Conservation (phyloP, 306 rosid species). For the Trifolium repens region DNA sequence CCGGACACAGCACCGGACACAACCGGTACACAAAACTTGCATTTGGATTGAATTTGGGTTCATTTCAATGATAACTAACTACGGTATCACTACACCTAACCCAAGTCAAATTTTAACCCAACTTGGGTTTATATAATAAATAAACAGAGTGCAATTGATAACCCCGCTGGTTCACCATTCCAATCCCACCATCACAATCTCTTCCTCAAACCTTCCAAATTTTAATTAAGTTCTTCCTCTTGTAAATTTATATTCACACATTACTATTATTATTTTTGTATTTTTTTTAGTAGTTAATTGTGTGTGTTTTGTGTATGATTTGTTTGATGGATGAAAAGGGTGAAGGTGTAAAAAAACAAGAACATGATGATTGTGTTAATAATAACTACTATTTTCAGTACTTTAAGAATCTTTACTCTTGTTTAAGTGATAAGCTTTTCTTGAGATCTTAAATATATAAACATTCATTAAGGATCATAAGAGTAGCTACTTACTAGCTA, state of each 20-base stretch:
- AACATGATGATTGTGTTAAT: constrained; percentile 35
- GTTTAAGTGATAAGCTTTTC: no score
- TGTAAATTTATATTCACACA: no score
- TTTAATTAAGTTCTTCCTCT: neutral
- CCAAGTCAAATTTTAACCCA: constrained; percentile 71
- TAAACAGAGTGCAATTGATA: constrained; percentile 45
- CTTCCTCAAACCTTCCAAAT: neutral
- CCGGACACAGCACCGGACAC: constrained; percentile 46
- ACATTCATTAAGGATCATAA: constrained; percentile 24
- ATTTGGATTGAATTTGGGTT: constrained; percentile 65
- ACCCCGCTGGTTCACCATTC: constrained; percentile 40
- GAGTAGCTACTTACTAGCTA: neutral
- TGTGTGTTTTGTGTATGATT: constrained; percentile 11
- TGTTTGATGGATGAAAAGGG: constrained; percentile 62
- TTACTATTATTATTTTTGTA: neutral
- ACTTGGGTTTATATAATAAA: constrained; percentile 51
- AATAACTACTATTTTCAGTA: no score
- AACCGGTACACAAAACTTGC: constrained; percentile 50
- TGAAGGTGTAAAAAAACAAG: constrained; percentile 38
- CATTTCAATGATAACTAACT: constrained; percentile 55
- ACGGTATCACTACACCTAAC: constrained; percentile 53
- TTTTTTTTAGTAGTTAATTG: neutral
- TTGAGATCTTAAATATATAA: neutral
- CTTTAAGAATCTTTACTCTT: no score
- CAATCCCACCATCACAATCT: constrained; percentile 11